A percentile compares a stretch with the other conserved stretches of the same genome.
phyloP scores from a whole-genome alignment of 1,139 yeast species.

The Yamadazyma atlantica region DNA sequence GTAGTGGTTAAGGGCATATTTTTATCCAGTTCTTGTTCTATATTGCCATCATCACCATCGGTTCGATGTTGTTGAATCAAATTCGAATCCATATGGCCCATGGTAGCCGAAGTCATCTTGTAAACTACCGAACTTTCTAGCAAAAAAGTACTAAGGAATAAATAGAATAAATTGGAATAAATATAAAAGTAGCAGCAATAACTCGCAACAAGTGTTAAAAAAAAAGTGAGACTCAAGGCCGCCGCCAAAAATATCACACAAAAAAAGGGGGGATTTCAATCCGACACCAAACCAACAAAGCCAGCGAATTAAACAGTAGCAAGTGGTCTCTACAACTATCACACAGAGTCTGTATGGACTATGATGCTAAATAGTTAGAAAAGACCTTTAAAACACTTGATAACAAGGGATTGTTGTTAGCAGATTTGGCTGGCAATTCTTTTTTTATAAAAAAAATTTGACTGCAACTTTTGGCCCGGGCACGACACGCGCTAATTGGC shows the following conservation, averaged over 20 bases:
- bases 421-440: neutral
- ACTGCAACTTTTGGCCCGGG: slow-evolving; percentile 7
- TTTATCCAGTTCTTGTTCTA: too few species aligned
- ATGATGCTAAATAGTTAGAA: neutral
- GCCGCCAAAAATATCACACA: neutral
- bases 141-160: too few species aligned
- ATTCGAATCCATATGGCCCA: neutral
- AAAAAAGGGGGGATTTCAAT: neutral
- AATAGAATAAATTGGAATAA: too few species aligned
- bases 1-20: too few species aligned
- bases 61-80: neutral
- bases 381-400: neutral
- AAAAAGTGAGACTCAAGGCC: neutral
- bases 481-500: slow-evolving; percentile 6
- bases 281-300: neutral
- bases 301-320: neutral
- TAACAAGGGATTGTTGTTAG: neutral
- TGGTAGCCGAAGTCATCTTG: neutral
- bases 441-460: slow-evolving; percentile 2
- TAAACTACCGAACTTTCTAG: neutral
- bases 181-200: too few species aligned
- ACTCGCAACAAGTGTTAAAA: too few species aligned
- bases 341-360: neutral
- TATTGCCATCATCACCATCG: too few species aligned
- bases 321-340: neutral